A percentile compares a stretch with the other conserved stretches of the same genome.
Conservation (phyloP, 257 asterid genomes). For the Ballota nigra region DNA sequence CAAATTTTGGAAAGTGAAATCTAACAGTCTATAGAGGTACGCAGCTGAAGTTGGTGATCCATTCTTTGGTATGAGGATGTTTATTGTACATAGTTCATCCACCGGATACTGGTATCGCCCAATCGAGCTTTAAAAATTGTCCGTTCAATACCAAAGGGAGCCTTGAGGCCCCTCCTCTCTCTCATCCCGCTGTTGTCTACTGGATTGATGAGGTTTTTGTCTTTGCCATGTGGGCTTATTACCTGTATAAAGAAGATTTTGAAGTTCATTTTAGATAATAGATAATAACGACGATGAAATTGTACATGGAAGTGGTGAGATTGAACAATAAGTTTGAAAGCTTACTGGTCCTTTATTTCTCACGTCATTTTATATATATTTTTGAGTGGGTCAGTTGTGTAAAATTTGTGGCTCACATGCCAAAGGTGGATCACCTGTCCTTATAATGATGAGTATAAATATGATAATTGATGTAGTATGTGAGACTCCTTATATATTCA, state of each 20-base stretch:
- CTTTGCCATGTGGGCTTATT: not conserved
- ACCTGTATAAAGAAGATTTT: constrained; percentile 21
- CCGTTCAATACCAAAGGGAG: not conserved
- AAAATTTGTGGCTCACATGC: no score
- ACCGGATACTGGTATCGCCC: constrained; percentile 11
- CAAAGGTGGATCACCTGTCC: no score
- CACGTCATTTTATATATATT: not conserved
- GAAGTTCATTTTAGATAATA: not conserved
- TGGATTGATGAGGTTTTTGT: constrained; percentile 15
- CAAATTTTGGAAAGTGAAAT: constrained; percentile 37
- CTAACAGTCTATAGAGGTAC: constrained; percentile 34
- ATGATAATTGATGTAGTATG: no score
- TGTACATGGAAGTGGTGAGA: constrained; percentile 21
- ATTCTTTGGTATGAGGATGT: constrained; percentile 11
- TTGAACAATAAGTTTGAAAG: not conserved
- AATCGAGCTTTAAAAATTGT: not conserved
- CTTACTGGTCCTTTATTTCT: not conserved
- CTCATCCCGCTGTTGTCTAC: not conserved
- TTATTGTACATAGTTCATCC: constrained; percentile 28
- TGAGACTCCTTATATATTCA: no score
- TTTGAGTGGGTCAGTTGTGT: no score
- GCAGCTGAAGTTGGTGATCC: constrained; percentile 16
- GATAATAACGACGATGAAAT: not conserved
- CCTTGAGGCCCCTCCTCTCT: not conserved
- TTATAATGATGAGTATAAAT: no score